Evolutionary conservation across 345 rosid genomes (phyloP).

Genomic region (Eucalyptus regnans): DNA sequence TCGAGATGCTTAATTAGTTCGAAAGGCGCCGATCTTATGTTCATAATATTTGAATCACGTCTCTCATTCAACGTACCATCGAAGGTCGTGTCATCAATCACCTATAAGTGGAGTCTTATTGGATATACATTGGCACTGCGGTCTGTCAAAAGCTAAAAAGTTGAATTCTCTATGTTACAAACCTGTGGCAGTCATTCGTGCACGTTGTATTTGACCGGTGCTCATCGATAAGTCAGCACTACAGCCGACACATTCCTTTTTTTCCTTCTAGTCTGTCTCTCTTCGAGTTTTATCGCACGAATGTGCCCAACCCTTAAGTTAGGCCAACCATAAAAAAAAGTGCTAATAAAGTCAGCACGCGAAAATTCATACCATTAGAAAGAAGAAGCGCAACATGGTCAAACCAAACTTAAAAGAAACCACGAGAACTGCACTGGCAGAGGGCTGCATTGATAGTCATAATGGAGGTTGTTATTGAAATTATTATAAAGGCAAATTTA

Average conservation of each 20-base stretch:
- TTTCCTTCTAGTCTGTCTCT: neutral
- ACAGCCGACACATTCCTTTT: neutral
- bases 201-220: neutral
- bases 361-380: neutral
- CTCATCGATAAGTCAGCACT: neutral
- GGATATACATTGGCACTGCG: neutral
- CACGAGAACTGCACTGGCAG: neutral
- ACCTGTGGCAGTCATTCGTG: neutral
- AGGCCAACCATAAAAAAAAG: neutral
- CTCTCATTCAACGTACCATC: neutral
- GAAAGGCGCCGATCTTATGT: neutral
- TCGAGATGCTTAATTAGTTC: neutral
- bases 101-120: neutral
- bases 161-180: neutral
- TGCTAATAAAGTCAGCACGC: neutral
- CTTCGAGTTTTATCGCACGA: neutral
- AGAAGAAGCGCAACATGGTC: neutral
- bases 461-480: neutral
- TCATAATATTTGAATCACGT: neutral
- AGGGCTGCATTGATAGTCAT: neutral
- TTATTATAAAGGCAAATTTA: neutral
- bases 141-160: neutral
- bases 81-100: neutral
- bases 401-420: neutral
- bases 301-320: neutral